A percentile compares a stretch with the other conserved stretches of the same genome.
Evolutionary conservation across 1,284 basidiomycete species (phyloP).

Genomic region (Ustilago curta): DNA sequence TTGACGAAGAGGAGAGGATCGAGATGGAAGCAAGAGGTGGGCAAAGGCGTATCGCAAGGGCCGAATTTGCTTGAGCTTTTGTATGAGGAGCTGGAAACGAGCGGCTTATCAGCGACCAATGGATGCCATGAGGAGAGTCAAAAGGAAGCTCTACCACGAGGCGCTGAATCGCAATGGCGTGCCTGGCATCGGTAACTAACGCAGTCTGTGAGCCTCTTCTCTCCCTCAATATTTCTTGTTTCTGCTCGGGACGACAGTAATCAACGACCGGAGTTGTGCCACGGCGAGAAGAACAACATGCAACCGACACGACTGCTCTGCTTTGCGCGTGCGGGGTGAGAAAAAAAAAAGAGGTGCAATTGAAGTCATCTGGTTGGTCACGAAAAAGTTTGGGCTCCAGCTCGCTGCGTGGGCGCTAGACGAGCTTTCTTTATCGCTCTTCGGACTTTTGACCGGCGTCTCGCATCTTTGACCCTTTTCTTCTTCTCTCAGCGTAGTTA

Average conservation of each 20-base stretch:
- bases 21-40: not conserved
- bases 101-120: slow-evolving; percentile 3
- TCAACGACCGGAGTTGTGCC: slow-evolving; percentile 11
- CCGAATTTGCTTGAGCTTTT: not conserved
- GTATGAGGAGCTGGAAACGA: not conserved
- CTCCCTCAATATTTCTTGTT: not conserved
- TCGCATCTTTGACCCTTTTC: slow-evolving; percentile 14
- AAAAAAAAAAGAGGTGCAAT: not conserved
- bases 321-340: slow-evolving; percentile 3
- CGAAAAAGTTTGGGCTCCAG: not conserved
- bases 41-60: not conserved
- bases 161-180: too few relatives aligned
- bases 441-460: slow-evolving; percentile 40
- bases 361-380: slow-evolving; percentile 15
- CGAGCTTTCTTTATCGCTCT: slow-evolving; percentile 4
- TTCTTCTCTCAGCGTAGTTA: not conserved
- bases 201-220: not conserved
- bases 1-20: too few relatives aligned
- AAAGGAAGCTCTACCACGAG: not conserved
- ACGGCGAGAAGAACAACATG: slow-evolving; percentile 8
- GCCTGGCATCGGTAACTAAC: not conserved
- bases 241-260: not conserved
- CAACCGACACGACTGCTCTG: too few relatives aligned
- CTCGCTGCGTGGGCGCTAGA: slow-evolving; percentile 16
- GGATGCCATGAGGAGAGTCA: not conserved